Evolutionary conservation across 2,329 filamentous ascomycete species (phyloP), one percentile per base, ranked within the genome.

Genomic region (Ceratocystiopsis brevicomis): DNA sequence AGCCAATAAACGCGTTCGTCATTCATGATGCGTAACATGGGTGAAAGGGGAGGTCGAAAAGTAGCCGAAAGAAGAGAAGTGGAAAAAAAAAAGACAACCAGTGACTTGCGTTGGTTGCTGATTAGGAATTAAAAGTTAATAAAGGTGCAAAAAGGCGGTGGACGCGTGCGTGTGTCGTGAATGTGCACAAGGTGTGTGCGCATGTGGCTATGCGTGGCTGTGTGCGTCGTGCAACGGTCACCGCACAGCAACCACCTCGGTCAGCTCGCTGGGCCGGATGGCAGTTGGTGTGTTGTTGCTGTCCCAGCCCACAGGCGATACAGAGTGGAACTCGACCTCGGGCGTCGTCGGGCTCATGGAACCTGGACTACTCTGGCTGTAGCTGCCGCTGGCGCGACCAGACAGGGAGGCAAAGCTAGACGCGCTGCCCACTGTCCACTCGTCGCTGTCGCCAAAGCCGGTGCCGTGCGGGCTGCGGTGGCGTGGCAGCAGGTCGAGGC

Each of bases 371-470:
- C 59, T 66, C 45, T 62, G 65, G 49, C 64, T 67, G 40, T 62
- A 63, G 42, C 65, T 67, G 16, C 38, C 60, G 47, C 60, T 65
- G 32, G 54, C 55, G 34, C 57, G 59, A 45, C 54, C 56, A 6
- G 56, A 49, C 3, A 47, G 48, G 6, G 57, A 59, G 33, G 56
- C 79, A 36, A 78, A 81, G 56, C 81, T 74, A 0, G 82, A 90
- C 44, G 78, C 86, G 52, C 84, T 90, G 47, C 82, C 85, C 39
- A 88, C 73, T 10, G 85, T 88, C 86, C 86, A 94, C 54, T 90
- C 85, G 52, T 93, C 86, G 53, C 80, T 85, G 51, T 87, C 70
- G 47, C 63, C 61, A 35, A 55, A 58, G 15, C 59, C 59, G 30
- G 39, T 34, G 37, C 36, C 44, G 19, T 16, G 34, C 6, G 12